These are phyloP conservation scores for Globisporangium viniferum DNA, from an alignment of 352 stramenopile genomes.

Conservation along the genomic window DNA sequence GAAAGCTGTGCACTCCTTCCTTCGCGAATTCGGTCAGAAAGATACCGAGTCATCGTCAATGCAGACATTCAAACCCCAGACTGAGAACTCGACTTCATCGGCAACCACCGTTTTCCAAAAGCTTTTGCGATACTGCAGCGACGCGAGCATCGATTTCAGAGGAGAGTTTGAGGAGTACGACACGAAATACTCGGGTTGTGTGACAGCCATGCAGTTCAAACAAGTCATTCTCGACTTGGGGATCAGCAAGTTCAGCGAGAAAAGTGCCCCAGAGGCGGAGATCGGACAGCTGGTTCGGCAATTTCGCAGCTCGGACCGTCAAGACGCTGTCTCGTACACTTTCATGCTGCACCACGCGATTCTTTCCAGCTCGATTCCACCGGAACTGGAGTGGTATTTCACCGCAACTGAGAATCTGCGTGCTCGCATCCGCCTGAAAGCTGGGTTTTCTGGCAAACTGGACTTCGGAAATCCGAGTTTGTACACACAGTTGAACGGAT, in stretches of 20 bases:
- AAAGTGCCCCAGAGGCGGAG: slow-evolving; percentile 26
- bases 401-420: slow-evolving; percentile 41
- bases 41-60: background rate
- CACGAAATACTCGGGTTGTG: slow-evolving; percentile 32
- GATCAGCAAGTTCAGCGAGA: slow-evolving; percentile 21
- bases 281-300: slow-evolving; percentile 59
- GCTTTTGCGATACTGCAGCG: slow-evolving; percentile 35
- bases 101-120: slow-evolving; percentile 15
- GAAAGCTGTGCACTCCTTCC: slow-evolving; percentile 26
- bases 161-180: slow-evolving; percentile 54
- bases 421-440: slow-evolving; percentile 34
- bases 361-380: background rate
- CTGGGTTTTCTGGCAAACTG: slow-evolving; percentile 30
- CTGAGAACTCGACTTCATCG: background rate
- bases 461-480: slow-evolving; percentile 19
- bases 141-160: slow-evolving; percentile 41
- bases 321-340: slow-evolving; percentile 41
- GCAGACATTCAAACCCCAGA: background rate
- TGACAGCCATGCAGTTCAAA: slow-evolving; percentile 56
- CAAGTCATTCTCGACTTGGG: slow-evolving; percentile 38
- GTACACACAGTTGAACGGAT: slow-evolving; percentile 38
- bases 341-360: slow-evolving; percentile 27
- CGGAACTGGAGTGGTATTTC: slow-evolving; percentile 23
- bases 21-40: slow-evolving; percentile 18
- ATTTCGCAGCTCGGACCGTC: slow-evolving; percentile 27